A percentile compares a stretch with the other conserved stretches of the same genome.
phyloP scores from a whole-genome alignment of 2,329 filamentous ascomycete genomes.

The Calycina herbarum region DNA sequence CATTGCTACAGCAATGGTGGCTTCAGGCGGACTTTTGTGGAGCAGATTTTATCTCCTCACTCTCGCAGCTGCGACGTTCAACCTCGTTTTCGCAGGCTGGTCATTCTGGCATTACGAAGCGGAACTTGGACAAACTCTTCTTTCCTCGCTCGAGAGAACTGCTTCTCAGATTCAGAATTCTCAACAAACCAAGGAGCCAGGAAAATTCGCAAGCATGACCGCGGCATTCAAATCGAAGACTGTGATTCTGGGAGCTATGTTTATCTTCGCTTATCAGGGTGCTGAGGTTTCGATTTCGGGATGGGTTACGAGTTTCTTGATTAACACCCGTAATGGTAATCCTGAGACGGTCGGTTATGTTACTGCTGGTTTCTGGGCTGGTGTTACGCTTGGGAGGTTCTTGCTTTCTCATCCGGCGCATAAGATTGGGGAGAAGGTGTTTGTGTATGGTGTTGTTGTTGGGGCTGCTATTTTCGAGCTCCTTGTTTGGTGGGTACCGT shows the following conservation, averaged over 20 bases:
- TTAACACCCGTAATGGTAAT: conserved; percentile 68
- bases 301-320: conserved; percentile 85
- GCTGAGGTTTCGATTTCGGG: conserved; percentile 81
- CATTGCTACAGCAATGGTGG: conserved; percentile 72
- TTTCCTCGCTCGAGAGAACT: conserved; percentile 45
- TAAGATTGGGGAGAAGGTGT: conserved; percentile 67
- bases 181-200: conserved; percentile 31
- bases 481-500: conserved; percentile 74
- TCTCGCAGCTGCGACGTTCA: conserved; percentile 57
- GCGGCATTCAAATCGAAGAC: conserved; percentile 49
- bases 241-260: conserved; percentile 73
- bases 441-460: conserved; percentile 62
- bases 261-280: conserved; percentile 85
- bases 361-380: conserved; percentile 69
- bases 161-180: conserved; percentile 34
- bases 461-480: conserved; percentile 69
- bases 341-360: conserved; percentile 76
- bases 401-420: conserved; percentile 65
- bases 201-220: conserved; percentile 43
- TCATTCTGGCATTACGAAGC: conserved; percentile 70
- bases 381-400: conserved; percentile 77
- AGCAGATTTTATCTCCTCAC: conserved; percentile 71
- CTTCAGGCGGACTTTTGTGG: conserved; percentile 60
- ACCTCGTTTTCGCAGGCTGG: conserved; percentile 61
- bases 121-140: conserved; percentile 49